These are phyloP conservation scores for Kluyveromyces marxianus DNA, from an alignment of 1,139 yeast genomes.

Conservation along the genomic window DNA sequence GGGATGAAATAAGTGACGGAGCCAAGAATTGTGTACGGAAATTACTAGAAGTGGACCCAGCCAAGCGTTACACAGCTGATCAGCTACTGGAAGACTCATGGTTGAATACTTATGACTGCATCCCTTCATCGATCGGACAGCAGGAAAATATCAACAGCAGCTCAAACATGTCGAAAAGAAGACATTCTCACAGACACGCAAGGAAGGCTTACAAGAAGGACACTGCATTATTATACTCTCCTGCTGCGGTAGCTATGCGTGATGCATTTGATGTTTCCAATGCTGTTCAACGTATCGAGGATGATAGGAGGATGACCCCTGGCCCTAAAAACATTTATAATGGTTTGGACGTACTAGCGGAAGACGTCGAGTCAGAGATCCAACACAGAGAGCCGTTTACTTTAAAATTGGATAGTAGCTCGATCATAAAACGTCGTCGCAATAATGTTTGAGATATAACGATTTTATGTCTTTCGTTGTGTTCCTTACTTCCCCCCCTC, in stretches of 20 bases:
- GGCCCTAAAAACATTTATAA: constrained; percentile 6
- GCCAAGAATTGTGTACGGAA: constrained; percentile 75
- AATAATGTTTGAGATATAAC: not conserved
- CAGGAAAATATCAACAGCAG: not conserved
- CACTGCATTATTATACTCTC: constrained; percentile 46
- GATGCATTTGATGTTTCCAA: constrained; percentile 94
- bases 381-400: constrained; percentile 42
- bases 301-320: constrained; percentile 44
- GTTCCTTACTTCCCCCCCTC: too few species aligned
- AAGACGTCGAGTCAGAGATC: constrained; percentile 16
- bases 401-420: constrained; percentile 68
- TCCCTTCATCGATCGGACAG: not conserved
- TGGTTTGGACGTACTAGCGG: constrained; percentile 14
- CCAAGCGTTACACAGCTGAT: constrained; percentile 65
- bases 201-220: constrained; percentile 16
- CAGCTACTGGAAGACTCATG: constrained; percentile 82
- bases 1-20: constrained; percentile 82
- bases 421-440: constrained; percentile 66
- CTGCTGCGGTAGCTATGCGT: constrained; percentile 85
- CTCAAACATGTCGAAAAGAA: constrained; percentile 4
- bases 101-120: constrained; percentile 35
- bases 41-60: constrained; percentile 77
- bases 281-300: constrained; percentile 90
- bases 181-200: constrained; percentile 11
- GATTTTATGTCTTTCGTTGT: too few species aligned